Conservation (phyloP, 371 early-diverging fungal species). For the Mortierella sp. region DNA sequence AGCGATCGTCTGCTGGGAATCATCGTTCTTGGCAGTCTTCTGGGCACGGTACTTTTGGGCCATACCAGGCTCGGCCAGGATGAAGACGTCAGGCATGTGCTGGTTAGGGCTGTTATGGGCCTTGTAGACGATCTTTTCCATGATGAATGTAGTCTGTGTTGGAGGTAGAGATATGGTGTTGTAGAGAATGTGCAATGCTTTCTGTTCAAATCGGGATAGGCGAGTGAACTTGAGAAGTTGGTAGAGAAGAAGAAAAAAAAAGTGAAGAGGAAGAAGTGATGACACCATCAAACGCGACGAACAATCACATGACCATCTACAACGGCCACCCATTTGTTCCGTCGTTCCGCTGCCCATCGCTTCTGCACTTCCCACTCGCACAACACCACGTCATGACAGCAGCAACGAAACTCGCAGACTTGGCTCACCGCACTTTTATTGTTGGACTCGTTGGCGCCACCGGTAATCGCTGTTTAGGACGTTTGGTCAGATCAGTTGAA, state of each 20-base stretch:
- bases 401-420: constrained; percentile 46
- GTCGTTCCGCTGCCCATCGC: constrained; percentile 2
- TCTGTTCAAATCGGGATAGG: too few species aligned
- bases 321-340: too few species aligned
- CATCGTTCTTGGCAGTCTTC: constrained; percentile 17
- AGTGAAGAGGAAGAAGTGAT: too few species aligned
- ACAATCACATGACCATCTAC: too few species aligned
- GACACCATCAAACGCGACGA: too few species aligned
- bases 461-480: constrained; percentile 12
- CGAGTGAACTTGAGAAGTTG: too few species aligned
- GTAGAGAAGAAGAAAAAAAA: too few species aligned
- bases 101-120: constrained; percentile 26
- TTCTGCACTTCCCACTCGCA: neutral
- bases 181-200: too few species aligned
- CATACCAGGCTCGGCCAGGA: constrained; percentile 47
- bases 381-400: constrained; percentile 18
- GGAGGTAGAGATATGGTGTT: neutral
- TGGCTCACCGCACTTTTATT: constrained; percentile 49
- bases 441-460: constrained; percentile 51
- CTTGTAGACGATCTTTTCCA: constrained; percentile 51
- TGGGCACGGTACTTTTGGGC: constrained; percentile 44
- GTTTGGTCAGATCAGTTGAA: too few species aligned
- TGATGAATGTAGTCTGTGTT: constrained; percentile 2
- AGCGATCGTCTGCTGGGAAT: constrained; percentile 11
- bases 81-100: constrained; percentile 40